Base-by-base conservation (phyloP, 352 stramenopile species). In the Globisporangium nunn region DNA sequence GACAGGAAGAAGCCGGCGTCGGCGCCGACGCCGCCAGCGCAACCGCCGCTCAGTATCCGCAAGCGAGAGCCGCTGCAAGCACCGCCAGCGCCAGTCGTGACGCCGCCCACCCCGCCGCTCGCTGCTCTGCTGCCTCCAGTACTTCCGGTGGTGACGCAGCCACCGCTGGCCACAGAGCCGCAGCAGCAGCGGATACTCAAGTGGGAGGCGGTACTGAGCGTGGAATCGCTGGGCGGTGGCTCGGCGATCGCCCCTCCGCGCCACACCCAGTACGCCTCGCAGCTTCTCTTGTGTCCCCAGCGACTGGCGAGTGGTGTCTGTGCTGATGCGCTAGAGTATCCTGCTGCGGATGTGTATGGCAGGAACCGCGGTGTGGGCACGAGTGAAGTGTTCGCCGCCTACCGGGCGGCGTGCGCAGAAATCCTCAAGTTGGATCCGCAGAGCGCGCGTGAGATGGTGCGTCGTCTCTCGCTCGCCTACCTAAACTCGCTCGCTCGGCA, bases 401-500 rank as follows among this genome's bases (percentile, higher is more conserved):
- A 28, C 39, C 69, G 71, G 35, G 31, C 46, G n/a, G 54, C 67
- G 23, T 81, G 73, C 45, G 64, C 62, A 7, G 66, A 79, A 35
- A 59, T 81, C 30, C 63, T 85, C 37, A 63, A 63, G 11, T 50
- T 54, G 43, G 73, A 80, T 40, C 59, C 71, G 0, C 67, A 65
- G 40, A 65, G 52, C 6, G 58, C 68, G 28, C 66, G 59, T 48
- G 67, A 67, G 44, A 58, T 75, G 71, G 75, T 85, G 63, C 45
- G 46, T 62, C 18, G 2, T 10, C 5, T 23, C 23, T 44, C n/a
- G 11, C 7, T 18, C 49, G 4, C 37, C 15, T 31, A 5, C 14
- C 28, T 6, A 12, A 18, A 15, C 17, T 12, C 54, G 29, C 17
- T 45, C 23, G 23, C 23, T 23, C 23, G 23, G 23, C 23, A 23